phyloP scores from a whole-genome alignment of 1,284 basidiomycete genomes.

The Sporisorium scitamineum region DNA sequence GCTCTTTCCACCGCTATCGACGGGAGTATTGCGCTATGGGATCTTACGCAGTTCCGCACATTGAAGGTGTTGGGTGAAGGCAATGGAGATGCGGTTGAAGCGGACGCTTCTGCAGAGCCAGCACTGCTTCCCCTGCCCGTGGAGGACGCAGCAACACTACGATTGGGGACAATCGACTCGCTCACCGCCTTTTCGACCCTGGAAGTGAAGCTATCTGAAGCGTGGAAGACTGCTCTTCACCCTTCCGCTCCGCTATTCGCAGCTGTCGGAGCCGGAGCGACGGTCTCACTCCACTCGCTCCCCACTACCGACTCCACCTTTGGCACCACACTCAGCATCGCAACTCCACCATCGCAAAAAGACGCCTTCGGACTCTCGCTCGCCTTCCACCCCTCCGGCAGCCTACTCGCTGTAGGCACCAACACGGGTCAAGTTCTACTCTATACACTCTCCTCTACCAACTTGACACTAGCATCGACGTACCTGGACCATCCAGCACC shows the following conservation, averaged over 20 bases:
- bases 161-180: constrained; percentile 18
- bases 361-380: constrained; percentile 40
- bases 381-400: constrained; percentile 20
- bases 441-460: constrained; percentile 15
- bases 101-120: constrained; percentile 1
- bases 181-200: background rate
- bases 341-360: constrained; percentile 6
- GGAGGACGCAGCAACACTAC: constrained; percentile 8
- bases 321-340: constrained; percentile 11
- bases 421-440: constrained; percentile 34
- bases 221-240: constrained; percentile 40
- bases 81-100: background rate
- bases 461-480: constrained; percentile 1
- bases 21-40: constrained; percentile 42
- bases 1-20: constrained; percentile 35
- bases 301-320: background rate
- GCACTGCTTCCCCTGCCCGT: constrained; percentile 17
- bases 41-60: constrained; percentile 8
- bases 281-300: constrained; percentile 21
- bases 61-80: background rate
- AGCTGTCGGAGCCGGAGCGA: constrained; percentile 26
- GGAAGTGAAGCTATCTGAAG: constrained; percentile 30
- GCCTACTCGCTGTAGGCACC: constrained; percentile 22
- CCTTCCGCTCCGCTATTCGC: constrained; percentile 29
- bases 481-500: constrained; percentile 43